phyloP scores from a whole-genome alignment of 2,329 filamentous ascomycete species.

The Sclerotinia nivalis region DNA sequence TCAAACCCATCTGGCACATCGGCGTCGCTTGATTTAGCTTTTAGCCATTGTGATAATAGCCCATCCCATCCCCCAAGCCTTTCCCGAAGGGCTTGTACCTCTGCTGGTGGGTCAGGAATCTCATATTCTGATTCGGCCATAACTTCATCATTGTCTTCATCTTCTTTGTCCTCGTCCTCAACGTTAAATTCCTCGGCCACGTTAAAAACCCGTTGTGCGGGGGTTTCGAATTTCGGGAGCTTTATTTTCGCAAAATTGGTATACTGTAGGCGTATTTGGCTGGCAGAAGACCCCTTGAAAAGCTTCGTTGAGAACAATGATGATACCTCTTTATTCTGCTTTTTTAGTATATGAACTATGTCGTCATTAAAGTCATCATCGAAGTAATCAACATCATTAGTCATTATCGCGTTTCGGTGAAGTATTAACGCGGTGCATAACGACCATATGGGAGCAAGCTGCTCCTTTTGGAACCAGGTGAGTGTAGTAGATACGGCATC shows the following conservation, averaged over 20 bases:
- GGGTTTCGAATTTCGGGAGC: not conserved
- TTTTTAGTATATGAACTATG: not conserved
- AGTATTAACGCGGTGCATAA: not conserved
- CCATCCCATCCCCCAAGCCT: not conserved
- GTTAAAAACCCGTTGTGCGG: not conserved
- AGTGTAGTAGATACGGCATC: not conserved
- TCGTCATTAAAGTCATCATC: not conserved
- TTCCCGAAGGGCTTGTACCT: not conserved
- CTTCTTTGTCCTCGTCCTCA: not conserved
- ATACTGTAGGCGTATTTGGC: not conserved
- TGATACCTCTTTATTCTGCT: not conserved
- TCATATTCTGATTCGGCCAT: not conserved
- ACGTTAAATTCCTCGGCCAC: not conserved
- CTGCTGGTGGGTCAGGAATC: not conserved
- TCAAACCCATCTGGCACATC: not conserved
- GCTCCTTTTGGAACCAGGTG: not conserved
- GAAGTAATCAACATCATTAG: not conserved
- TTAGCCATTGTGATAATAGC: not conserved
- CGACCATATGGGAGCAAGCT: not conserved
- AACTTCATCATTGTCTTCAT: not conserved
- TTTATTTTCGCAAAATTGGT: not conserved
- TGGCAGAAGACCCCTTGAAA: not conserved
- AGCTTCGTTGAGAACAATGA: not conserved
- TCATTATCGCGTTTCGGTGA: not conserved
- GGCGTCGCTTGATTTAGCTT: not conserved